A percentile compares a stretch with the other conserved stretches of the same genome.
Evolutionary conservation across 2,329 filamentous ascomycete species (phyloP).

Genomic region (Coniochaeta sp.): DNA sequence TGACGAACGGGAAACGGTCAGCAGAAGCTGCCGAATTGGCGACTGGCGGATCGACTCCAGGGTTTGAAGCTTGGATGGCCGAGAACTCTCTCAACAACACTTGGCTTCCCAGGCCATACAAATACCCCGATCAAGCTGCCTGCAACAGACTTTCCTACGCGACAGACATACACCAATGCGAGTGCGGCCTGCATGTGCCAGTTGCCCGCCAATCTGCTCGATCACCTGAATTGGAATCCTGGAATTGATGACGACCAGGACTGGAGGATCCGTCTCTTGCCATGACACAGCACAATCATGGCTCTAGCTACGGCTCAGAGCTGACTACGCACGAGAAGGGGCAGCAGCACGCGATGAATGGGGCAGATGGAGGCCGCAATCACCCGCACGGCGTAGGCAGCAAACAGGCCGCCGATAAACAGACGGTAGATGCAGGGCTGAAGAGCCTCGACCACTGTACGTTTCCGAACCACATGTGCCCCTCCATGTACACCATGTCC

Average conservation of each 20-base stretch:
- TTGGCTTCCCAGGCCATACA: background rate
- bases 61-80: background rate
- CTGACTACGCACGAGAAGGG: conserved; percentile 20
- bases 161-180: background rate
- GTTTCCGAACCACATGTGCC: conserved; percentile 16
- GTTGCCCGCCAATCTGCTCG: background rate
- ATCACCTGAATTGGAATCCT: conserved; percentile 1
- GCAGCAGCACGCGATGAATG: background rate
- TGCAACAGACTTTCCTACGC: background rate
- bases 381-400: background rate
- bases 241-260: conserved; percentile 8
- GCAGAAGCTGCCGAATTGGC: background rate
- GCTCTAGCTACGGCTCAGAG: conserved; percentile 22
- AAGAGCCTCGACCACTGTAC: conserved; percentile 72
- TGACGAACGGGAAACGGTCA: background rate
- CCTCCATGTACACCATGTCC: background rate
- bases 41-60: background rate
- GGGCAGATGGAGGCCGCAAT: background rate
- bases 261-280: conserved; percentile 4
- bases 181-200: background rate
- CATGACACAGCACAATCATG: conserved; percentile 16
- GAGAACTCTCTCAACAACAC: background rate
- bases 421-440: conserved; percentile 62
- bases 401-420: conserved; percentile 21
- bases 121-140: background rate